Evolutionary conservation across 1,139 yeast genomes (phyloP).

Genomic region (Nakaseomyces sp.): DNA sequence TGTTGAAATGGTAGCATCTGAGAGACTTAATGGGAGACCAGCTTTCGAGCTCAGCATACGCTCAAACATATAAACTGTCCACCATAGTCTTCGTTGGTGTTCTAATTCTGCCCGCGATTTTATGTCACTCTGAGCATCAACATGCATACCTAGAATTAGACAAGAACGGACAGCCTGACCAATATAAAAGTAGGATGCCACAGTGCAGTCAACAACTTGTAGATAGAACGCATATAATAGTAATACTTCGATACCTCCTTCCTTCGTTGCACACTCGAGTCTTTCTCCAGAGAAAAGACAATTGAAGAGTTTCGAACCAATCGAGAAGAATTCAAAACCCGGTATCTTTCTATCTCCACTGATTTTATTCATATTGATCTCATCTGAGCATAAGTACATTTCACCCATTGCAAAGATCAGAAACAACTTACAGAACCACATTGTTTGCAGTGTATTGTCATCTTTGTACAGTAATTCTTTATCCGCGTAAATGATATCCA

Average conservation of each 20-base stretch:
- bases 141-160: slow-evolving; percentile 72
- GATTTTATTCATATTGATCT: slow-evolving; percentile 20
- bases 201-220: slow-evolving; percentile 79
- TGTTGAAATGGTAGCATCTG: slow-evolving; percentile 71
- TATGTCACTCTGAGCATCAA: slow-evolving; percentile 63
- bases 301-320: slow-evolving; percentile 66
- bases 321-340: slow-evolving; percentile 67
- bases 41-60: slow-evolving; percentile 80
- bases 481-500: slow-evolving; percentile 49
- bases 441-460: slow-evolving; percentile 60
- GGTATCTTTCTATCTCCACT: slow-evolving; percentile 48
- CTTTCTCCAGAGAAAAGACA: slow-evolving; percentile 75
- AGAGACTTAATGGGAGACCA: slow-evolving; percentile 69
- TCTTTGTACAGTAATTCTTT: slow-evolving; percentile 26
- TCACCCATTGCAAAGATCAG: slow-evolving; percentile 78
- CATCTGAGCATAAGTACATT: slow-evolving; percentile 70
- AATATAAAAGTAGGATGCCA: slow-evolving; percentile 71
- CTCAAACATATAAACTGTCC: slow-evolving; percentile 89
- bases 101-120: slow-evolving; percentile 61
- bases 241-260: slow-evolving; percentile 77
- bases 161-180: slow-evolving; percentile 74
- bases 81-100: slow-evolving; percentile 77
- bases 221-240: slow-evolving; percentile 69
- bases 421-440: slow-evolving; percentile 72
- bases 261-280: slow-evolving; percentile 64